Percentiles rank a stretch among this genome's conserved stretches.
These are phyloP conservation scores for Ascoidea rubescens DNA, from an alignment of 805 yeast species.

Conservation along the genomic window DNA sequence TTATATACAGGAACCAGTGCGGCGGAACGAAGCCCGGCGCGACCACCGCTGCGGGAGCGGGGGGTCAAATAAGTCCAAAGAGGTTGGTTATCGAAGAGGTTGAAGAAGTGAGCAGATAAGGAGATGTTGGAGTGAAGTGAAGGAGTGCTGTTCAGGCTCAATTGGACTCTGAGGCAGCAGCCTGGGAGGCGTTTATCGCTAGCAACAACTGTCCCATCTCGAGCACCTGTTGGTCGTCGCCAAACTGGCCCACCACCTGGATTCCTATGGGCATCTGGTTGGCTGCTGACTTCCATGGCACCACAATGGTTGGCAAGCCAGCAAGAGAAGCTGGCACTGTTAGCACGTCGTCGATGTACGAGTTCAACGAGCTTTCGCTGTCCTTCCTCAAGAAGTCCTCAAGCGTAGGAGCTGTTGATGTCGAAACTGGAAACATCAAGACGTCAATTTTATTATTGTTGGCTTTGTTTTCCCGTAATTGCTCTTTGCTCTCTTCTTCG, in stretches of 20 bases:
- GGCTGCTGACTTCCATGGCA: slow-evolving; percentile 37
- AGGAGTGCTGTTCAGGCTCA: too few species aligned
- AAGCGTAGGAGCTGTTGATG: slow-evolving; percentile 38
- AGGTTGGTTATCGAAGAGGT: too few species aligned
- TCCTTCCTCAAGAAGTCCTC: slow-evolving; percentile 25
- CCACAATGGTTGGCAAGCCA: slow-evolving; percentile 73
- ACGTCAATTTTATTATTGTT: slow-evolving; percentile 43
- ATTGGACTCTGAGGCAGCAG: too few species aligned
- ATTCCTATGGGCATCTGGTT: slow-evolving; percentile 40
- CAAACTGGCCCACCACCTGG: slow-evolving; percentile 78
- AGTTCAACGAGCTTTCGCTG: slow-evolving; percentile 33
- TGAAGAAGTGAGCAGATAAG: too few species aligned
- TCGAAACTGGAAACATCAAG: slow-evolving; percentile 61
- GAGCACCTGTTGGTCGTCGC: slow-evolving; percentile 58
- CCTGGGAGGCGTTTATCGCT: too few species aligned
- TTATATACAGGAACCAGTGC: too few species aligned
- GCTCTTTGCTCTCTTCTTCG: slow-evolving; percentile 5
- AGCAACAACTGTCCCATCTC: slow-evolving; percentile 10
- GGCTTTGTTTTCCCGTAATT: slow-evolving; percentile 2
- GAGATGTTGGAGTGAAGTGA: too few species aligned
- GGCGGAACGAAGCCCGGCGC: too few species aligned
- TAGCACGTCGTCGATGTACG: slow-evolving; percentile 69
- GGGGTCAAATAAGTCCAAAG: too few species aligned
- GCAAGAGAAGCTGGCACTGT: slow-evolving; percentile 88
- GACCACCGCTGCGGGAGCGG: too few species aligned